A percentile compares a stretch with the other conserved stretches of the same genome.
Conservation (phyloP, 306 rosid genomes). For the Heteromeles arbutifolia region DNA sequence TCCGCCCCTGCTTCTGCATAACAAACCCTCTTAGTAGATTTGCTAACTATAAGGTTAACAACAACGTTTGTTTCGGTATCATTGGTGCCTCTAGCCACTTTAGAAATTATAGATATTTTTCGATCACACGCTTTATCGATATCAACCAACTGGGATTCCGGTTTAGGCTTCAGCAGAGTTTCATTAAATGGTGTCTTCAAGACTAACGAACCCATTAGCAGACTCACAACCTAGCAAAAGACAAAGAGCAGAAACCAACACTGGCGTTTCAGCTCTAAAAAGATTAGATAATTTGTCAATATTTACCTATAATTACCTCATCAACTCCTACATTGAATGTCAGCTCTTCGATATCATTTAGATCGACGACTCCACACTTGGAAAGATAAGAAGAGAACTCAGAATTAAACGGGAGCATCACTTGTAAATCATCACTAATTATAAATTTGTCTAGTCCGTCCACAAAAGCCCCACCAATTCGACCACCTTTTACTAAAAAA, state of each 20-base stretch:
- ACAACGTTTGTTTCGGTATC: not conserved
- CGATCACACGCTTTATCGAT: no score
- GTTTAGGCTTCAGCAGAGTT: not conserved
- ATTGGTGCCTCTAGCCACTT: no score
- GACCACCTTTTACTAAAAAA: no score
- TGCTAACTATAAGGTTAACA: constrained; percentile 1
- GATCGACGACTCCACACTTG: not conserved
- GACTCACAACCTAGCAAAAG: not conserved
- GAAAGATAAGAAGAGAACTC: not conserved
- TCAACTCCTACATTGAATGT: not conserved
- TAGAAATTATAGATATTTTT: no score
- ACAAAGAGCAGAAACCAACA: not conserved
- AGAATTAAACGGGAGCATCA: not conserved
- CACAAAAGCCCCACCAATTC: not conserved
- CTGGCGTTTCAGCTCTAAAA: no score
- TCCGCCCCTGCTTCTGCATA: constrained; percentile 10
- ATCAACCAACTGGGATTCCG: not conserved
- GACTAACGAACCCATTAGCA: not conserved
- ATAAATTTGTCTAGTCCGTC: not conserved
- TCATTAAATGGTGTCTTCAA: constrained; percentile 7
- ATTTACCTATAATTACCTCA: not conserved
- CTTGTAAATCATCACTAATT: not conserved
- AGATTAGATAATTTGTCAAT: no score
- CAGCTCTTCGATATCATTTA: not conserved
- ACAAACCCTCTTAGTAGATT: constrained; percentile 6